Percentiles rank a stretch among this genome's conserved stretches.
phyloP scores from a whole-genome alignment of 352 stramenopile species.

The Blastocystis sp. region DNA sequence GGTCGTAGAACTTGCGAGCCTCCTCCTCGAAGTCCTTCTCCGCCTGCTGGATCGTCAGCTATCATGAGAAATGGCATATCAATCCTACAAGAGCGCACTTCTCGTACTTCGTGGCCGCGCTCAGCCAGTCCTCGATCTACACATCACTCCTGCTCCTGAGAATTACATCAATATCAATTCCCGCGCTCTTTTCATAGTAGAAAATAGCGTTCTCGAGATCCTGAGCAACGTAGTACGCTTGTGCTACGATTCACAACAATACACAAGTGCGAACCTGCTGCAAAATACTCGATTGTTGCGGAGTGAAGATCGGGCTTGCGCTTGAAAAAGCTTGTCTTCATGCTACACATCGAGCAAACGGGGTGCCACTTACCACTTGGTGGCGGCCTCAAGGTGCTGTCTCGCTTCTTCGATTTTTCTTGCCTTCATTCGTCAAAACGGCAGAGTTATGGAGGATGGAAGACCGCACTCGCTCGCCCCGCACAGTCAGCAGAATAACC shows the following conservation, averaged over 20 bases:
- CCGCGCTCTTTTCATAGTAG: conserved; percentile 68
- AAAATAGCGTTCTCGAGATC: conserved; percentile 56
- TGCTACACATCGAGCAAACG: conserved; percentile 8
- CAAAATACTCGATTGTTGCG: conserved; percentile 60
- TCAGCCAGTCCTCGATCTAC: conserved; percentile 62
- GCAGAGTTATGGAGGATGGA: neutral
- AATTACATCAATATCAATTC: conserved; percentile 44
- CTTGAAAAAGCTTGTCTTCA: conserved; percentile 70
- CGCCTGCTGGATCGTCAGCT: conserved; percentile 56
- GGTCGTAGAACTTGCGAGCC: conserved; percentile 45
- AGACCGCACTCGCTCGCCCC: neutral
- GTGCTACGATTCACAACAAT: conserved; percentile 9
- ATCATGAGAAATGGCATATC: neutral
- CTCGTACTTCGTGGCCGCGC: conserved; percentile 44
- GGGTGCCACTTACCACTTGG: neutral
- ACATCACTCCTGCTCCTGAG: neutral
- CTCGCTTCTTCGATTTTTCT: conserved; percentile 63
- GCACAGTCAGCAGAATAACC: conserved; percentile 5
- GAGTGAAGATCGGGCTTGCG: conserved; percentile 63
- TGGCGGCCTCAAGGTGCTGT: conserved; percentile 42
- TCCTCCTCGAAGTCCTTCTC: conserved; percentile 49
- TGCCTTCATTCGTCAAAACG: conserved; percentile 40
- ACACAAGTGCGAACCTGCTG: conserved; percentile 6
- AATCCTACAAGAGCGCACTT: conserved; percentile 61
- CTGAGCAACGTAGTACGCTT: conserved; percentile 65